Conservation (phyloP, 345 rosid species). For the Arabidopsis thaliana region TAIR10.1 NC_003076.8:718001-718500, state of each 20-base stretch:
- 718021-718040: conserved; percentile 28
- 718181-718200: not conserved
- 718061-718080: conserved; percentile 4
- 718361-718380: conserved; percentile 7
- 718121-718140: not conserved
- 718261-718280: not conserved
- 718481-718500: conserved; percentile 96
- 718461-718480: conserved; percentile 49
- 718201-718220: not conserved
- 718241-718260: not conserved
- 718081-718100: not conserved
- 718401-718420: conserved; percentile 32
- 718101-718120: not conserved
- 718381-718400: conserved; percentile 27
- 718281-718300: conserved; percentile 22
- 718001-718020: conserved; percentile 26
- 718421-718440: conserved; percentile 24
- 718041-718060: not conserved
- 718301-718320: conserved; percentile 37
- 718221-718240: not conserved
- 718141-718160: not conserved
- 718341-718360: conserved; percentile 7
- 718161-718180: too few relatives aligned
- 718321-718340: conserved; percentile 38
- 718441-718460: not conserved